Evolutionary conservation across 2,329 filamentous ascomycete genomes (phyloP), one percentile per base, ranked within the genome.

Genomic region (Paecilomyces dactylethromorphus): DNA sequence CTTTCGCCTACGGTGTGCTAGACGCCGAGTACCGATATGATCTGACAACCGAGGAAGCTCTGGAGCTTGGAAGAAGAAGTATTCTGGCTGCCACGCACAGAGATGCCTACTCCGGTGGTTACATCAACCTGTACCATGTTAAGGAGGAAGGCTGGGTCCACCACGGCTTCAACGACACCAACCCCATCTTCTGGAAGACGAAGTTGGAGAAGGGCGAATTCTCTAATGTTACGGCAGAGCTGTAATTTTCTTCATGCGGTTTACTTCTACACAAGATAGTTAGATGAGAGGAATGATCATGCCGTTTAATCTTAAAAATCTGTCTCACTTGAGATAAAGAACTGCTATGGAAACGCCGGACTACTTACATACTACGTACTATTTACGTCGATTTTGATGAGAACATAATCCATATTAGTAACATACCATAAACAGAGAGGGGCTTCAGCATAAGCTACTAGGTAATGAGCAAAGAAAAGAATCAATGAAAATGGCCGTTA

Each of bases 61-160:
- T 99, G 64, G 91, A 94, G 80, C 83, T 99, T 61, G 94, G 93
- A 59, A 86, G 89, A 71, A 84, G 94, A 72, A 96, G 91, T 79
- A 99, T 99, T 72, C 80, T 99, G 65, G 94, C 94, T 39, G 94
- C 94, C 58, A 97, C 93, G 61, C 94, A 99, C 80, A 85, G 94
- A 73, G 94, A 99, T 76, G 94, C 94, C n/a, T 99, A 90, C 84
- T 97, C 94, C 24, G 94, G 94, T 82, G 94, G 94, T 66, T 97
- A 86, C 81, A 97, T 99, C 84, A 99, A 99, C 81, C 75, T 97
- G 73, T 99, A 99, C 79, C 94, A 99, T 73, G 92, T 99, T 74
- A 97, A 97, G 87, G 93, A 99, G 82, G 89, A 92, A 64, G 94
- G 94, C 68, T 99, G 94, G 94, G 92, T 96, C 71, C 96, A 96